phyloP scores from a whole-genome alignment of 345 rosid species.

The Salix arbutifolia region DNA sequence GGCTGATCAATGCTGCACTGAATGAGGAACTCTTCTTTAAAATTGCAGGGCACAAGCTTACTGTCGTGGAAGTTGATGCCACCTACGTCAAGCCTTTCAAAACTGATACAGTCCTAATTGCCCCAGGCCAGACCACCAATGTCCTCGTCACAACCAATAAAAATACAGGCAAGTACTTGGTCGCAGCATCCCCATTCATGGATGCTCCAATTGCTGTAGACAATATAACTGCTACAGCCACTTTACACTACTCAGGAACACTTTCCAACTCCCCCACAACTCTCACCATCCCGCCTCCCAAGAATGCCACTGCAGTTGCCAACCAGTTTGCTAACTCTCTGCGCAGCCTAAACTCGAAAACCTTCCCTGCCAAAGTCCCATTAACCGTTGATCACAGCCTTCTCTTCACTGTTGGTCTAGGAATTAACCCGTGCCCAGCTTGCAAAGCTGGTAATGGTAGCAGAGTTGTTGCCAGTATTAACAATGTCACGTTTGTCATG shows the following conservation, averaged over 20 bases:
- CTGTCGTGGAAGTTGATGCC: slow-evolving; percentile 66
- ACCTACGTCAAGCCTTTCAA: slow-evolving; percentile 54
- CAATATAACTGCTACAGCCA: slow-evolving; percentile 52
- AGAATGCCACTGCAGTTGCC: slow-evolving; percentile 58
- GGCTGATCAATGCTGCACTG: slow-evolving; percentile 66
- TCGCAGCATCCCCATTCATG: slow-evolving; percentile 58
- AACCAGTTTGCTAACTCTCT: slow-evolving; percentile 42
- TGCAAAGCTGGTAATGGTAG: slow-evolving; percentile 56
- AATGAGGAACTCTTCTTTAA: slow-evolving; percentile 62
- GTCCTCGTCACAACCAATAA: slow-evolving; percentile 49
- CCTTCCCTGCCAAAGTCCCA: slow-evolving; percentile 60
- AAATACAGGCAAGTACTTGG: slow-evolving; percentile 52
- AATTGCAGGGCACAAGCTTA: slow-evolving; percentile 56
- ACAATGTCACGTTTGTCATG: slow-evolving; percentile 64
- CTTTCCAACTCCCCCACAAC: slow-evolving; percentile 26
- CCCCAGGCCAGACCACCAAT: slow-evolving; percentile 72
- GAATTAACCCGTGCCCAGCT: slow-evolving; percentile 54
- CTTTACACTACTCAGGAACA: slow-evolving; percentile 46
- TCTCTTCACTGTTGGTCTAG: slow-evolving; percentile 44
- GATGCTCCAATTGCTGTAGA: slow-evolving; percentile 49
- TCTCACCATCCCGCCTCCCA: slow-evolving; percentile 40
- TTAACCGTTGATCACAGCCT: slow-evolving; percentile 47
- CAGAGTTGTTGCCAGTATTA: slow-evolving; percentile 47
- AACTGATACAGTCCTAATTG: slow-evolving; percentile 42
- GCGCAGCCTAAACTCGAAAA: slow-evolving; percentile 54